Evolutionary conservation across 257 asterid genomes (phyloP), one percentile per base, ranked within the genome.

Genomic region (Nicotiana tabacum): DNA sequence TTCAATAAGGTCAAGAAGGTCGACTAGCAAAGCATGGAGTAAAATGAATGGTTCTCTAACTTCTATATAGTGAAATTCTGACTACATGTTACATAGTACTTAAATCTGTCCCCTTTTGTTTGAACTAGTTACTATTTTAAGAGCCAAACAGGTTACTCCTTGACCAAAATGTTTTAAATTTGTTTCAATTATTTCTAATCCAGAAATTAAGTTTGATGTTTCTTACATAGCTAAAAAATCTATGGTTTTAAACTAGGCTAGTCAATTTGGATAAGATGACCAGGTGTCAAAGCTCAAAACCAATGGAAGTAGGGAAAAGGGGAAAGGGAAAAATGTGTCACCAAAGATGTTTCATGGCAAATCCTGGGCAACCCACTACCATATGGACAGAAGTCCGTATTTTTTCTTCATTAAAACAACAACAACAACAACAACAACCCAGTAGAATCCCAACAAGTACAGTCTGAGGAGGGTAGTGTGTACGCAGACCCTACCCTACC

Each of bases 211-310:
- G n/a, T 27, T 35, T 12, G 24, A 27, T 74, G 27, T 13, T 48
- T 21, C 61, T 46, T 12, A 6, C 39, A 46, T 72, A 72, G 61
- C 15, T 24, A 46, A 58, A 46, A 48, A 72, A 12, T 72, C 32
- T 4, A 37, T 43, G 24, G 46, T 21, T 72, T 72, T 24, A 46
- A 72, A 72, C 61, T 46, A 46, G 24, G 24, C 24, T 21, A 39
- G 78, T 70, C n/a, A 74, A 46, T 5, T 72, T 72, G 79, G 21
- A 72, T 72, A 72, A 27, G 79, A 72, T 72, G 61, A 21, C 6
- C 35, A 6, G 79, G 62, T 6, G 8, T 74, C 61, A 48, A 74
- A 48, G 27, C 61, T 46, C 61, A 48, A 74, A 48, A 21, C 62
- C 7, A 72, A 24, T 46, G 48, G 61, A 48, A 46, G 61, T 13